phyloP scores from a whole-genome alignment of 164 flowering plant genomes.

The Liquidambar formosana region DNA sequence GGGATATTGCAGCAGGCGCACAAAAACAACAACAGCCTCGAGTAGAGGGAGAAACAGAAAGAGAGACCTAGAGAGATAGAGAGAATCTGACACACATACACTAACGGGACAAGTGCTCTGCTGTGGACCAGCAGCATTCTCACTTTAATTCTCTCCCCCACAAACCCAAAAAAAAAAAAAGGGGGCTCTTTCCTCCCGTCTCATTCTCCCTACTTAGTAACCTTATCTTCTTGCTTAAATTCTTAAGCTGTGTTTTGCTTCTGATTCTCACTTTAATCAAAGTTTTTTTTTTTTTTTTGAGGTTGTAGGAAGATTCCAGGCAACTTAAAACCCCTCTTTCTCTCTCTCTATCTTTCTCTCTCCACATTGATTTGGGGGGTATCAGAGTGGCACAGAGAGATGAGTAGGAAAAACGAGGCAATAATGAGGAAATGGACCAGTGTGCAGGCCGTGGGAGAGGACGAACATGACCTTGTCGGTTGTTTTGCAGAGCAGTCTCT shows the following conservation, averaged over 20 bases:
- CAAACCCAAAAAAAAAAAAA: background rate
- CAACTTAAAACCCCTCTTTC: background rate
- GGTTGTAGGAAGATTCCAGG: conserved; percentile 25
- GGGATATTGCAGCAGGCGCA: conserved; percentile 30
- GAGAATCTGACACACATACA: conserved; percentile 22
- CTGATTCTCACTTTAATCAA: background rate
- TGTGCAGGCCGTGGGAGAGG: conserved; percentile 54
- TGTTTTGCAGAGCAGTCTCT: conserved; percentile 28
- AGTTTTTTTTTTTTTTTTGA: background rate
- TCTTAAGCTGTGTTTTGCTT: background rate
- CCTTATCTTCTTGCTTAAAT: background rate
- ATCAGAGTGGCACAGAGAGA: background rate
- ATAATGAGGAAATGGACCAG: conserved; percentile 42
- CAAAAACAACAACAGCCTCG: conserved; percentile 17
- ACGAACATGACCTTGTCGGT: conserved; percentile 67
- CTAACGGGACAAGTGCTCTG: conserved; percentile 22
- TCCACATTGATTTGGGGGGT: background rate
- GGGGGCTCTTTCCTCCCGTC: background rate
- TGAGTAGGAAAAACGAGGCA: conserved; percentile 22
- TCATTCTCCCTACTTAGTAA: background rate
- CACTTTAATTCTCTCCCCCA: conserved; percentile 21
- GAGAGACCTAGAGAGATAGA: conserved; percentile 25
- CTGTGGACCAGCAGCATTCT: conserved; percentile 34
- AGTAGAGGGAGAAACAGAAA: conserved; percentile 15
- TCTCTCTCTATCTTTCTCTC: conserved; percentile 3